Evolutionary conservation across 176 grass and related monocot species (phyloP).

Genomic region (Rhynchospora tenuis): DNA sequence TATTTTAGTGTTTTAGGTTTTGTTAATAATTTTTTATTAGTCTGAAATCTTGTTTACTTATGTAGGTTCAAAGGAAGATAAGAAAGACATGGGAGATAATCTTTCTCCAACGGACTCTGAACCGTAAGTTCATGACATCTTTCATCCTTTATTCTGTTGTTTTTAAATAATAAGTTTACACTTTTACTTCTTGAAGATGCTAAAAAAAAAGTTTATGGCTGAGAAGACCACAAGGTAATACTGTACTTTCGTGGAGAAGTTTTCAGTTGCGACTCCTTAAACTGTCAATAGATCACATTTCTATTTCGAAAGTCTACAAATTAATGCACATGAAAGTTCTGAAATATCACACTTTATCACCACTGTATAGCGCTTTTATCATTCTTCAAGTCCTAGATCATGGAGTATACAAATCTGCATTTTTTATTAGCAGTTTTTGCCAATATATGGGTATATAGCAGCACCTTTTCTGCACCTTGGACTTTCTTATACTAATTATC

Average conservation of each 20-base stretch:
- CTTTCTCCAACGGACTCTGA: constrained; percentile 64
- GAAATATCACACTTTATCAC: too few relatives aligned
- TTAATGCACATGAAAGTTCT: not conserved
- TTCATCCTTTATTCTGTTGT: constrained; percentile 4
- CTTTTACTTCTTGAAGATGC: not conserved
- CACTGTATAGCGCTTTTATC: too few relatives aligned
- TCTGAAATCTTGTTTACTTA: not conserved
- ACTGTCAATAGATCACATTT: not conserved
- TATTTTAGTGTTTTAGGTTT: not conserved
- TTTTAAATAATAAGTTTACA: not conserved
- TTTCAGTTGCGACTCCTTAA: not conserved
- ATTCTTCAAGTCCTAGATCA: too few relatives aligned
- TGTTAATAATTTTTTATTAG: constrained; percentile 16
- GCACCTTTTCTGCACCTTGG: too few relatives aligned
- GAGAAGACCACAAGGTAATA: not conserved
- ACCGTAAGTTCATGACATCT: constrained; percentile 47
- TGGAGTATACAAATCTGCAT: too few relatives aligned
- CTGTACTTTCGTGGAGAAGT: not conserved
- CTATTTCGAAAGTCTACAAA: not conserved
- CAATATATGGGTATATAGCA: too few relatives aligned
- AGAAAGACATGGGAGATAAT: constrained; percentile 72
- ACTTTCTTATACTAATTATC: too few relatives aligned
- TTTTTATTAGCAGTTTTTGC: too few relatives aligned
- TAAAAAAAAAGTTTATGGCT: not conserved
- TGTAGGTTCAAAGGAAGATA: constrained; percentile 86